These are phyloP conservation scores for Cladophialophora exuberans DNA, from an alignment of 2,329 filamentous ascomycete species.

Conservation along the genomic window DNA sequence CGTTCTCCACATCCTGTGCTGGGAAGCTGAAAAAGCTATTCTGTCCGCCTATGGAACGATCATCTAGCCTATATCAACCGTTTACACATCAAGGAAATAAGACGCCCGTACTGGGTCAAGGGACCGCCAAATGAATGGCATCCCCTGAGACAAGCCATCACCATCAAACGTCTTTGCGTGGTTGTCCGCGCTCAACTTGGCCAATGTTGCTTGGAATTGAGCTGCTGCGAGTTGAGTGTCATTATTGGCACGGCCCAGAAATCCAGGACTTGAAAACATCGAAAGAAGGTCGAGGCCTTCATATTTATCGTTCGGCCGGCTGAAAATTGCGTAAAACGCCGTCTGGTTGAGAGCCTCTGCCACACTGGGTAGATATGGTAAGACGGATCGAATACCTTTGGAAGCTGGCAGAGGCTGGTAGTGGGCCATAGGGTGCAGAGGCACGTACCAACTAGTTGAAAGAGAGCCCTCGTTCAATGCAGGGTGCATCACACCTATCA, in stretches of 20 bases:
- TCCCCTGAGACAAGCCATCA: neutral
- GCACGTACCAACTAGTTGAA: neutral
- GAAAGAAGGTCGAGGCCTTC: neutral
- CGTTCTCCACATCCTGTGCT: too few relatives aligned
- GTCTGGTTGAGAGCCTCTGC: neutral
- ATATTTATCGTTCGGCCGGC: neutral
- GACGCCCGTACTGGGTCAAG: neutral
- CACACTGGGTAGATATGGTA: neutral
- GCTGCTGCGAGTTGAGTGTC: neutral
- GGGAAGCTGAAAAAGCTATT: too few relatives aligned
- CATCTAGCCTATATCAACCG: neutral
- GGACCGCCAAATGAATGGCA: slow-evolving; percentile 3
- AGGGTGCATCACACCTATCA: neutral
- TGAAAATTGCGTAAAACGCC: neutral
- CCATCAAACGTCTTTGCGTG: neutral
- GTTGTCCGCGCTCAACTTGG: neutral
- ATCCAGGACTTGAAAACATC: neutral
- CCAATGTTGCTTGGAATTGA: neutral
- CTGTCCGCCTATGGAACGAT: neutral
- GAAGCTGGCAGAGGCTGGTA: neutral
- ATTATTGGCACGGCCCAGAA: neutral
- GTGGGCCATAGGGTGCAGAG: neutral
- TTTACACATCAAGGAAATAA: neutral
- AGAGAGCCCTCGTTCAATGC: neutral
- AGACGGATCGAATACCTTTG: neutral